Conservation (phyloP, 306 rosid species). For the Prinsepia uniflora region DNA sequence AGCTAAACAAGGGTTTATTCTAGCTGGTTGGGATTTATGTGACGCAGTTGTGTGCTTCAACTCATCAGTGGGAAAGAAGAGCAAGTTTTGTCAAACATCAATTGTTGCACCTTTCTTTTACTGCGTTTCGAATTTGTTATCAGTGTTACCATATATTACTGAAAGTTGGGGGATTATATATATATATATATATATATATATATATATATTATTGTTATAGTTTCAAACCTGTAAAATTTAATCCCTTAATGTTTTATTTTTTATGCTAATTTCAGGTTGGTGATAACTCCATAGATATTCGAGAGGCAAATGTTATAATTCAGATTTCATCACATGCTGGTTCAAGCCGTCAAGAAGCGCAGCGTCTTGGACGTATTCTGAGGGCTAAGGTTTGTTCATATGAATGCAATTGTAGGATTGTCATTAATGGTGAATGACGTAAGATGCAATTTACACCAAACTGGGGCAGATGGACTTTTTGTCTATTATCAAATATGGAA, state of each 20-base stretch:
- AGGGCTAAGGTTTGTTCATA: constrained; percentile 80
- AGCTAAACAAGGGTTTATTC: neutral
- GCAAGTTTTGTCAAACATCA: neutral
- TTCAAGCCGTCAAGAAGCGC: constrained; percentile 99
- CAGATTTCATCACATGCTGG: constrained; percentile 99
- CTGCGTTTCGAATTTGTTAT: neutral
- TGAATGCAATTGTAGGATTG: neutral
- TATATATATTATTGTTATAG: no score
- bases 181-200: no score
- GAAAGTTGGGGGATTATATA: no score
- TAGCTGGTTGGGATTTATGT: neutral
- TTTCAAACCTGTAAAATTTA: neutral
- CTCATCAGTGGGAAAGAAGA: neutral
- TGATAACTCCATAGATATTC: constrained; percentile 94
- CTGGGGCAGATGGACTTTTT: neutral
- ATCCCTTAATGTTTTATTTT: neutral
- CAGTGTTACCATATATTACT: neutral
- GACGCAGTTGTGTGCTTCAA: neutral
- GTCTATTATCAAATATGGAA: neutral
- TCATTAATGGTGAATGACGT: neutral
- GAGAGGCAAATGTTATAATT: constrained; percentile 95
- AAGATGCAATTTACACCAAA: no score
- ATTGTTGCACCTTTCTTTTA: neutral
- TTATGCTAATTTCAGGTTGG: constrained; percentile 65
- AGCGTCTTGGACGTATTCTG: constrained; percentile 97